A percentile compares a stretch with the other conserved stretches of the same genome.
These are phyloP conservation scores for Didymella pinodella DNA, from an alignment of 2,329 filamentous ascomycete species.

Conservation along the genomic window DNA sequence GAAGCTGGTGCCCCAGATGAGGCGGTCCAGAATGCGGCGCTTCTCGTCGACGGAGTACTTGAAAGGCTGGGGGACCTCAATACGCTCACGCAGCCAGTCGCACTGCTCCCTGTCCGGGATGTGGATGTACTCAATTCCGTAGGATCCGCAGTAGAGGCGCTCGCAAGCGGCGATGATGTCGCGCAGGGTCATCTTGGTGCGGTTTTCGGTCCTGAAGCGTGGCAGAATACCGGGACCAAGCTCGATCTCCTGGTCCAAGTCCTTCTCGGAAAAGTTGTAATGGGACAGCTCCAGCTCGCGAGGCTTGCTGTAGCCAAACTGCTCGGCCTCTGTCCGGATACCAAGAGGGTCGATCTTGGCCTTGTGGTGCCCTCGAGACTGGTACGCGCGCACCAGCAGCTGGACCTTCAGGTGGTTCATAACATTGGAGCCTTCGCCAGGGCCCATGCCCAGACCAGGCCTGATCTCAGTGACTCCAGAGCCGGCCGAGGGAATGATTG, in stretches of 20 bases:
- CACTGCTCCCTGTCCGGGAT: constrained; percentile 97
- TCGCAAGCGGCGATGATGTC: constrained; percentile 95
- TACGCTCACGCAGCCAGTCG: constrained; percentile 95
- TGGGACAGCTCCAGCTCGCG: constrained; percentile 92
- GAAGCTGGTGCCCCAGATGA: constrained; percentile 99
- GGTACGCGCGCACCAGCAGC: constrained; percentile 94
- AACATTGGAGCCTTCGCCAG: constrained; percentile 78
- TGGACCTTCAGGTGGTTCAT: constrained; percentile 98
- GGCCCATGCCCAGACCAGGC: constrained; percentile 71
- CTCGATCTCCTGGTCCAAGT: constrained; percentile 89
- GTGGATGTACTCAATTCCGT: constrained; percentile 98
- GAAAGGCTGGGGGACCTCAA: constrained; percentile 93
- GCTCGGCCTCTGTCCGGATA: constrained; percentile 84
- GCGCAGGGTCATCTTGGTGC: constrained; percentile 94
- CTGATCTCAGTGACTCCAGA: constrained; percentile 77
- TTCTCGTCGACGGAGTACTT: constrained; percentile 99
- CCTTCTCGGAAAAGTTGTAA: constrained; percentile 94
- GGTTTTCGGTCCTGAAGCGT: constrained; percentile 85
- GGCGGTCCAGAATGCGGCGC: constrained; percentile 92
- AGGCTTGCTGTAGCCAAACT: constrained; percentile 85
- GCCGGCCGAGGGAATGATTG: constrained; percentile 81
- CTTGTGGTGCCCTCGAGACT: constrained; percentile 97
- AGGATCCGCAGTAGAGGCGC: constrained; percentile 95
- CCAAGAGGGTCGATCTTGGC: constrained; percentile 95
- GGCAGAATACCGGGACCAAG: constrained; percentile 95